Evolutionary conservation across 495 filamentous ascomycete genomes (phyloP).

Genomic region (Geoglossum glabrum): DNA sequence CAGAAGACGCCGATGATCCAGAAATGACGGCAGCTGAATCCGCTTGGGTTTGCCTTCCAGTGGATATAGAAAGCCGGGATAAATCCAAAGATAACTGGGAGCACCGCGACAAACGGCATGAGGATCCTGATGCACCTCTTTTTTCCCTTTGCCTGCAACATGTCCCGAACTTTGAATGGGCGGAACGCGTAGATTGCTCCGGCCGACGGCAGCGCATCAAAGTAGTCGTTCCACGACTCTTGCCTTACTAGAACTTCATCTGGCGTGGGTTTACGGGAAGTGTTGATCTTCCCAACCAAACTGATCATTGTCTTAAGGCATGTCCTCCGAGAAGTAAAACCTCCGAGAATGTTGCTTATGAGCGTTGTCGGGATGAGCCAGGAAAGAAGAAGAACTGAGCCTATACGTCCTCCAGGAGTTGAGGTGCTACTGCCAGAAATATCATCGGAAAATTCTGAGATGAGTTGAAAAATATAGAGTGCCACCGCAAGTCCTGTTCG

Average conservation of each 20-base stretch:
- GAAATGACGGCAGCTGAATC: constrained; percentile 14
- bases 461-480: constrained; percentile 14
- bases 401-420: constrained; percentile 17
- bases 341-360: constrained; percentile 17
- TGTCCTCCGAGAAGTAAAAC: constrained; percentile 12
- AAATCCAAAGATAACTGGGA: constrained; percentile 10
- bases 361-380: constrained; percentile 17
- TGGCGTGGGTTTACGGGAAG: background rate
- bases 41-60: constrained; percentile 11
- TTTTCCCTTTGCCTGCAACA: background rate
- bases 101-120: constrained; percentile 6
- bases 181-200: constrained; percentile 17
- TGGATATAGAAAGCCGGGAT: constrained; percentile 9
- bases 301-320: constrained; percentile 8
- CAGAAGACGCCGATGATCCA: constrained; percentile 6
- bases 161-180: constrained; percentile 4
- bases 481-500: constrained; percentile 14
- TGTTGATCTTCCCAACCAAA: constrained; percentile 5
- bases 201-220: constrained; percentile 11
- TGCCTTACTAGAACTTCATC: background rate
- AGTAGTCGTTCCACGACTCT: constrained; percentile 4
- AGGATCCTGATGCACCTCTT: background rate
- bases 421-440: constrained; percentile 10
- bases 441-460: constrained; percentile 13
- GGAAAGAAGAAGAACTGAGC: constrained; percentile 15